Conservation (phyloP, 139 green algal genomes). For the Micractinium sp. region DNA sequence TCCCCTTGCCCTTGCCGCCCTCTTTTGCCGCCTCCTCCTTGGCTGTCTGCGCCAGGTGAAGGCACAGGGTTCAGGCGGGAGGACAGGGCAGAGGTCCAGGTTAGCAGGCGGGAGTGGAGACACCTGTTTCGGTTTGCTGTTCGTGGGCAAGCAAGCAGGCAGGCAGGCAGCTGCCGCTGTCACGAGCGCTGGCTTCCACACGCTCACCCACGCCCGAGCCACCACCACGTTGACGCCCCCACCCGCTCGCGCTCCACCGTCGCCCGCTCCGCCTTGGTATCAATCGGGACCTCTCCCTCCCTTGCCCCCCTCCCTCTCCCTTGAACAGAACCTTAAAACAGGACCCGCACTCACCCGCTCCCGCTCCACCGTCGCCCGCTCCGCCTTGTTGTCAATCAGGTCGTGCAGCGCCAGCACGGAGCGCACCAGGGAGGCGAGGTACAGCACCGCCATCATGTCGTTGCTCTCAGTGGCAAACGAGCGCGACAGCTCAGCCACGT, state of each 20-base stretch:
- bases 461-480: conserved; percentile 91
- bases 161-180: no score
- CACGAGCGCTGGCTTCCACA: no score
- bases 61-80: neutral
- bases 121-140: neutral
- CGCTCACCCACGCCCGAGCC: neutral
- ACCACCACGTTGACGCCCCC: neutral
- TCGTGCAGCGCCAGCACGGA: conserved; percentile 94
- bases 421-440: conserved; percentile 93
- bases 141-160: no score
- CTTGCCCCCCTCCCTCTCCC: no score
- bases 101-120: no score
- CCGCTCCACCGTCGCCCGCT: neutral
- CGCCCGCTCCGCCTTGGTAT: no score
- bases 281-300: no score
- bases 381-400: conserved; percentile 98
- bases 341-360: conserved; percentile 4
- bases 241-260: no score
- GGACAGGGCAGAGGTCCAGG: no score
- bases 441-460: conserved; percentile 98
- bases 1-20: neutral
- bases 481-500: conserved; percentile 77
- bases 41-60: neutral
- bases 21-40: conserved; percentile 11
- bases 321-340: neutral